These are phyloP conservation scores for Erodium moschatum DNA, from an alignment of 441 rosid species.

Conservation along the genomic window DNA sequence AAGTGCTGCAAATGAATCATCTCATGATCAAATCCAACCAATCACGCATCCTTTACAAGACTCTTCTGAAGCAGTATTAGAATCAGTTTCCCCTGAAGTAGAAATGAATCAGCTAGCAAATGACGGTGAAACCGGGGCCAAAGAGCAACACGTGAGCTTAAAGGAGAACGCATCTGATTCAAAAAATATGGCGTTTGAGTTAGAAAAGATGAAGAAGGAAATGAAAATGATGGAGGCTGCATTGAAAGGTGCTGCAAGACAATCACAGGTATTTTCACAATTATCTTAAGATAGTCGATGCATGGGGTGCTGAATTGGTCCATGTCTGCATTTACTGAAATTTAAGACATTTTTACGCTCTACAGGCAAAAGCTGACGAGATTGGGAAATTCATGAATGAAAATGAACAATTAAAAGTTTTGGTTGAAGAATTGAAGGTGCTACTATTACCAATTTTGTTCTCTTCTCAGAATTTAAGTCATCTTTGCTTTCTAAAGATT, in stretches of 20 bases:
- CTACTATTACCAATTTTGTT: conserved; percentile 8
- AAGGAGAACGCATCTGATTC: conserved; percentile 39
- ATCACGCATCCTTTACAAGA: conserved; percentile 34
- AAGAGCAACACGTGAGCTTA: conserved; percentile 37
- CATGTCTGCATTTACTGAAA: conserved; percentile 19
- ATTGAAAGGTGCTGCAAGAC: conserved; percentile 96
- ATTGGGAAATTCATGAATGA: conserved; percentile 91
- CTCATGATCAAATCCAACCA: conserved; percentile 20
- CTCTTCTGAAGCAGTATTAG: conserved; percentile 35
- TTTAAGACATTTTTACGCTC: conserved; percentile 17
- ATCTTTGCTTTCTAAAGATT: neutral
- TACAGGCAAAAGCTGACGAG: conserved; percentile 97
- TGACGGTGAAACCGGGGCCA: conserved; percentile 31
- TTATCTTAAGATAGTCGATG: conserved; percentile 9
- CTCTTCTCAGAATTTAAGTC: neutral
- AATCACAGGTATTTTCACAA: conserved; percentile 71
- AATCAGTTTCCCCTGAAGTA: conserved; percentile 30
- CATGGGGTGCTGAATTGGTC: neutral
- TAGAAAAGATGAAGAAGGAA: conserved; percentile 72
- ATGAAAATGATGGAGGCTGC: conserved; percentile 94
- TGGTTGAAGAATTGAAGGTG: conserved; percentile 80
- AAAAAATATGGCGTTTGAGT: conserved; percentile 38
- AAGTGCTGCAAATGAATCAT: conserved; percentile 27
- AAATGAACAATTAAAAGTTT: conserved; percentile 80
- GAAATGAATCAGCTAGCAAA: conserved; percentile 28